A percentile compares a stretch with the other conserved stretches of the same genome.
Conservation (phyloP, 495 filamentous ascomycete species). For the Pyronema omphalodes region DNA sequence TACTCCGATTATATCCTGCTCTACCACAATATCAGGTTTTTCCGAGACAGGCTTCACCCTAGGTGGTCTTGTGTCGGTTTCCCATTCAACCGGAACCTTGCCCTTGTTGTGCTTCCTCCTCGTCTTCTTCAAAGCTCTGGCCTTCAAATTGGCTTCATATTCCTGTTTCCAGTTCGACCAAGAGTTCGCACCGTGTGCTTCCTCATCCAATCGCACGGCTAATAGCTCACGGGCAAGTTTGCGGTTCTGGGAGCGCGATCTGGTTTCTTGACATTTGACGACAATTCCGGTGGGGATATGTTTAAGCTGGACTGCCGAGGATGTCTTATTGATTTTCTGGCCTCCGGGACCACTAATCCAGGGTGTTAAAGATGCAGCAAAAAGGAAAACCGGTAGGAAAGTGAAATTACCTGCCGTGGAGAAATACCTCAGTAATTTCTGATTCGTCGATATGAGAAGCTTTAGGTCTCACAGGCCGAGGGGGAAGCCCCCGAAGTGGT, state of each 20-base stretch:
- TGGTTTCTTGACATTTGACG: constrained; percentile 79
- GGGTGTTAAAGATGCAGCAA: neutral
- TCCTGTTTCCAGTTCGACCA: constrained; percentile 23
- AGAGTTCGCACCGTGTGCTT: constrained; percentile 10
- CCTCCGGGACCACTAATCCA: constrained; percentile 61
- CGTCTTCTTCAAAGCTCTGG: neutral
- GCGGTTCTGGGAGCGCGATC: constrained; percentile 72
- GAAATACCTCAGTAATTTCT: constrained; percentile 65
- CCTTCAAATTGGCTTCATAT: constrained; percentile 8
- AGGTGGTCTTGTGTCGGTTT: neutral
- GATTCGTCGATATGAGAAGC: constrained; percentile 38
- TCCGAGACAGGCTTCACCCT: neutral
- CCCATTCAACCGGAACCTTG: neutral
- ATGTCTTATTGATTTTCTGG: constrained; percentile 98
- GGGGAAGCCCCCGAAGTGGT: too few relatives aligned
- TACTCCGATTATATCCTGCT: neutral
- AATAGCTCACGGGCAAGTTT: constrained; percentile 65
- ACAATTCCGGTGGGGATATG: constrained; percentile 80
- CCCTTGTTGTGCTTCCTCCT: constrained; percentile 5
- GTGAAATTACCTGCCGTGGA: constrained; percentile 43
- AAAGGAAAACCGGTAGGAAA: neutral
- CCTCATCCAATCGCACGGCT: constrained; percentile 55
- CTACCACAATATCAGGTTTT: neutral
- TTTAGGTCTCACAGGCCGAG: too few relatives aligned
- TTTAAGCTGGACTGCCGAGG: constrained; percentile 81